Conservation (phyloP, 768 basidiomycete genomes). For the Agaricus subrufescens region DNA sequence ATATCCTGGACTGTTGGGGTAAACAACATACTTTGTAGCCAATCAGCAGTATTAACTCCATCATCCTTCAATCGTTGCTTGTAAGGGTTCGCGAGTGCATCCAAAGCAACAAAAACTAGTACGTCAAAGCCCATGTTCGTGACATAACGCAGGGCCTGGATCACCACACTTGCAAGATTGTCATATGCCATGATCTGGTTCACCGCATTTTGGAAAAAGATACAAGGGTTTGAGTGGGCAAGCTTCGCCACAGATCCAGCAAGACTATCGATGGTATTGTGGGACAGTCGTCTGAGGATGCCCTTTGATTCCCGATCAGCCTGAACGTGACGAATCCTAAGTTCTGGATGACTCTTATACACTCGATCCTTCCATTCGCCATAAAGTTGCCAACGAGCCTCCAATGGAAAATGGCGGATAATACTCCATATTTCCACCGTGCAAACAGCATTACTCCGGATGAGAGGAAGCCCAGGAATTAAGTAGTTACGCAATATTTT, state of each 20-base stretch:
- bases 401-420: conserved; percentile 71
- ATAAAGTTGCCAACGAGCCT: conserved; percentile 85
- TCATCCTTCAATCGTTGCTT: conserved; percentile 87
- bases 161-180: conserved; percentile 85
- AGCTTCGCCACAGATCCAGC: conserved; percentile 89
- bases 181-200: conserved; percentile 96
- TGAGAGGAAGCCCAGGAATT: conserved; percentile 82
- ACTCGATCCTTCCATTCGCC: conserved; percentile 86
- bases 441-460: conserved; percentile 81
- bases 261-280: conserved; percentile 78
- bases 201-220: conserved; percentile 85
- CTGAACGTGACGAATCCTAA: conserved; percentile 75
- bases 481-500: conserved; percentile 74
- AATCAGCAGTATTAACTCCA: conserved; percentile 85
- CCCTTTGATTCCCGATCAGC: conserved; percentile 87
- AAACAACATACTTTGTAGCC: conserved; percentile 77
- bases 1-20: neutral
- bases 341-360: conserved; percentile 74
- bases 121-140: conserved; percentile 95
- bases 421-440: conserved; percentile 93
- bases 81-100: conserved; percentile 78
- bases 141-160: conserved; percentile 84
- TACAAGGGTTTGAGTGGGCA: conserved; percentile 90
- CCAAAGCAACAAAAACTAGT: conserved; percentile 80
- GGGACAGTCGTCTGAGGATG: conserved; percentile 81